phyloP scores from a whole-genome alignment of 2,329 filamentous ascomycete genomes.

The Claviceps fusiformis region DNA sequence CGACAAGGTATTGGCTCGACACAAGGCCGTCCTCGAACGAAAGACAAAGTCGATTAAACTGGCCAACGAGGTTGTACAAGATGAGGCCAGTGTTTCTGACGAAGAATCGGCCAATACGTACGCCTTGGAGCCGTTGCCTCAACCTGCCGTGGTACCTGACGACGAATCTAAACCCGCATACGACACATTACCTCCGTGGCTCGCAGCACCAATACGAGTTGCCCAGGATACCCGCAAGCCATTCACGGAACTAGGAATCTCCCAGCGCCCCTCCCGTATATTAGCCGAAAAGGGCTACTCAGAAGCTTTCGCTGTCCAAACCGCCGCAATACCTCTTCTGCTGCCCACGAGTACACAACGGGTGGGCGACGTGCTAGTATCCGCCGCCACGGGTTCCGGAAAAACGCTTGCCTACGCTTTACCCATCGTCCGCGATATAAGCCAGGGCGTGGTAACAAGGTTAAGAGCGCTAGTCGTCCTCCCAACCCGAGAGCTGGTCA shows the following conservation, averaged over 20 bases:
- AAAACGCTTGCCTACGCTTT: conserved; percentile 89
- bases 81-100: conserved; percentile 16
- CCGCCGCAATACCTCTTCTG: conserved; percentile 58
- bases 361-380: conserved; percentile 71
- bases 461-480: conserved; percentile 74
- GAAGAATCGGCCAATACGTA: conserved; percentile 36
- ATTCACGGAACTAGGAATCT: conserved; percentile 53
- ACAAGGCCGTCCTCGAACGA: conserved; percentile 41
- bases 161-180: conserved; percentile 50
- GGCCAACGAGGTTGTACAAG: conserved; percentile 26
- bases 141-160: conserved; percentile 51
- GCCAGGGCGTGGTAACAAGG: conserved; percentile 47
- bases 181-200: conserved; percentile 68
- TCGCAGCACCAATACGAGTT: conserved; percentile 61
- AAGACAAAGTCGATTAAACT: conserved; percentile 40
- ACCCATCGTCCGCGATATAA: conserved; percentile 68
- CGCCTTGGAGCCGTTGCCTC: conserved; percentile 69
- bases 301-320: conserved; percentile 31
- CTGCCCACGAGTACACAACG: conserved; percentile 48
- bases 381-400: conserved; percentile 86
- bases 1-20: conserved; percentile 20
- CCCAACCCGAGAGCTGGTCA: conserved; percentile 80
- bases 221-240: conserved; percentile 42
- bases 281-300: conserved; percentile 45
- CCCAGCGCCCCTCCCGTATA: conserved; percentile 42